A percentile compares a stretch with the other conserved stretches of the same genome.
Evolutionary conservation across 106 monocot species (phyloP).

Genomic region (Dendrobium huoshanense): DNA sequence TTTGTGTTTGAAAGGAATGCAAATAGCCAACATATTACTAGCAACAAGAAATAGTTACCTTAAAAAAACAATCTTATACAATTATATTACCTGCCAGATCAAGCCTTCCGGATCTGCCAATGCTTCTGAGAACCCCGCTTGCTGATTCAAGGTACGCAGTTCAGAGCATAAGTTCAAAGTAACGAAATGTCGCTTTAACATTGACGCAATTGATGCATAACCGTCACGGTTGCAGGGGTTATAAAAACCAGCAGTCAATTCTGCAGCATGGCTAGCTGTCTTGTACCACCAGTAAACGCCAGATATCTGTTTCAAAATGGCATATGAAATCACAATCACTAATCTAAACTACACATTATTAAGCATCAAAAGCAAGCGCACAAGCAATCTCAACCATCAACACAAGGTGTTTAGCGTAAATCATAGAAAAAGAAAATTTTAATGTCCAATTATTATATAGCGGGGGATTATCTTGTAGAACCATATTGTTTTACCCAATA

Average conservation of each 20-base stretch:
- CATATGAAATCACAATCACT: not conserved
- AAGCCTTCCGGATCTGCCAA: conserved; percentile 87
- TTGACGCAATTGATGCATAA: conserved; percentile 65
- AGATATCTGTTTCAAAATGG: conserved; percentile 39
- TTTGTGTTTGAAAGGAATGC: not conserved
- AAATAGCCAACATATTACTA: not conserved
- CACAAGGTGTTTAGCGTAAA: not conserved
- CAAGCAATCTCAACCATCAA: not conserved
- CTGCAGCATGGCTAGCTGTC: conserved; percentile 98
- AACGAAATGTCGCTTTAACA: conserved; percentile 62
- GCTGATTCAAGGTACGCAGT: conserved; percentile 62
- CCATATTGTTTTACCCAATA: not conserved
- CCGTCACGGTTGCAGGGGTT: conserved; percentile 94
- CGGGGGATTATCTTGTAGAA: not conserved
- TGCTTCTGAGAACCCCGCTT: conserved; percentile 76
- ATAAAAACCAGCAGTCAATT: conserved; percentile 88
- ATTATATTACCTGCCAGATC: conserved; percentile 81
- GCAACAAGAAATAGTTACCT: not conserved
- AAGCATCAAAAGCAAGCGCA: not conserved
- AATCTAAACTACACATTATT: not conserved
- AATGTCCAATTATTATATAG: not conserved
- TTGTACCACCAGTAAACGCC: conserved; percentile 99
- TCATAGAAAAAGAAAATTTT: not conserved
- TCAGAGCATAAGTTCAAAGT: conserved; percentile 90
- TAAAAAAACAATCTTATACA: not conserved